A percentile compares a stretch with the other conserved stretches of the same genome.
Evolutionary conservation across 805 yeast species (phyloP).

Genomic region (Kodamaea lidongshanica): DNA sequence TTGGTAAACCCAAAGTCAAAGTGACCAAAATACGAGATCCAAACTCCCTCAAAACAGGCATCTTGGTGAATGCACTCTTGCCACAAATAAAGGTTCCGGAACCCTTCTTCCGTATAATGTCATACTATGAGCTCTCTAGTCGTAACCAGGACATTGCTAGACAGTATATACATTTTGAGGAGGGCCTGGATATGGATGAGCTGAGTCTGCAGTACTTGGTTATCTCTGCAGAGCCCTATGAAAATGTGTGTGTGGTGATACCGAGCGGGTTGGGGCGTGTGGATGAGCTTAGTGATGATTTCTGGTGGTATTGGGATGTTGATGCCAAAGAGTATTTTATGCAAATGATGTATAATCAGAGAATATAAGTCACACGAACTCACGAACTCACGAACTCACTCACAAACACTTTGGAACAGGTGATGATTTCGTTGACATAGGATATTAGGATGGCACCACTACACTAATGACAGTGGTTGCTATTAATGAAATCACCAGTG

Average conservation of each 20-base stretch:
- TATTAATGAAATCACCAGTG: too few species aligned
- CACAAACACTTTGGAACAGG: too few species aligned
- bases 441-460: too few species aligned
- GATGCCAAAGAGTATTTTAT: slow-evolving; percentile 64
- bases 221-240: slow-evolving; percentile 86
- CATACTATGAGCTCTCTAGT: slow-evolving; percentile 55
- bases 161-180: slow-evolving; percentile 17
- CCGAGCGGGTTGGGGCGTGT: slow-evolving; percentile 52
- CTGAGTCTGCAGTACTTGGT: slow-evolving; percentile 62
- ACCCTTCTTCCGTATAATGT: slow-evolving; percentile 73
- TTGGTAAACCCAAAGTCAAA: slow-evolving; percentile 70
- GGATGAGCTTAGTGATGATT: slow-evolving; percentile 23
- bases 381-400: too few species aligned
- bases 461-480: too few species aligned
- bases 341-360: slow-evolving; percentile 61
- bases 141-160: slow-evolving; percentile 36
- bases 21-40: slow-evolving; percentile 66
- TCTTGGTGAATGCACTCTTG: slow-evolving; percentile 55
- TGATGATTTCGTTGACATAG: too few species aligned
- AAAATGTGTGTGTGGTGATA: slow-evolving; percentile 68
- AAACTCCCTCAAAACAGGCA: slow-evolving; percentile 51
- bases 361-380: too few species aligned
- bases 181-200: slow-evolving; percentile 13
- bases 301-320: slow-evolving; percentile 71
- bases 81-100: slow-evolving; percentile 43